Base-by-base conservation (phyloP, 768 basidiomycete species). In the Suillus variegatus region DNA sequence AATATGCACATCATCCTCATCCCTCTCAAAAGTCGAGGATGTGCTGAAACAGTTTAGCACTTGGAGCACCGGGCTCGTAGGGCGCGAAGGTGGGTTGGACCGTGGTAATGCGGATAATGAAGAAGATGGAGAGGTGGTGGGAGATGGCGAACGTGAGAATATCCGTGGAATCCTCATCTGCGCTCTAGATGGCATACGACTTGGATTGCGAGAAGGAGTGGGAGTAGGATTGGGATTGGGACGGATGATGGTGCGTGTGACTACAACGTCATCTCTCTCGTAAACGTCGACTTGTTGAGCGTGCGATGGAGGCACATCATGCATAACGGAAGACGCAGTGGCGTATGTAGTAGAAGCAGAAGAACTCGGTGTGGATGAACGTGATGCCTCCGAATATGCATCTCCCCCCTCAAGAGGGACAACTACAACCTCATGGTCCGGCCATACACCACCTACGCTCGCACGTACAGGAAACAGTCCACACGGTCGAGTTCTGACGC, bases 191-290 rank as follows among this genome's bases (percentile, higher is more conserved):
- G 9, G 41, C 38, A 36, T 36, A n/a, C 35, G 35, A 54, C 18
- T 32, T 28, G 51, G 51, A 54, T 32, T 35, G 28, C 8, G 52
- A 32, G 28, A 16, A 18, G 16, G 36, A 36, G n/a, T 55, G 1
- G 54, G 64, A 16, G 65, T 40, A 3, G 78, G 79, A n/a, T 13
- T 55, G 1, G 54, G 64, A 16, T 66, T 40, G 6, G 79, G 79
- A n/a, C 76, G 77, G 62, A 82, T 74, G 70, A 78, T 75, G 55
- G 77, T 80, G 64, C 79, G 79, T 44, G 77, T 77, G 41, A 78
- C 71, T 54, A 71, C 67, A 66, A 72, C 71, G 65, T 76, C 73
- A 7, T 79, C 78, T 16, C 73, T 71, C 65, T 73, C 72, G 57
- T 64, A 69, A 2, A 70, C 73, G 35, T 75, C 74, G 6, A 73